Evolutionary conservation across 2,329 filamentous ascomycete genomes (phyloP).

Genomic region (Ophiostoma angusticollis): DNA sequence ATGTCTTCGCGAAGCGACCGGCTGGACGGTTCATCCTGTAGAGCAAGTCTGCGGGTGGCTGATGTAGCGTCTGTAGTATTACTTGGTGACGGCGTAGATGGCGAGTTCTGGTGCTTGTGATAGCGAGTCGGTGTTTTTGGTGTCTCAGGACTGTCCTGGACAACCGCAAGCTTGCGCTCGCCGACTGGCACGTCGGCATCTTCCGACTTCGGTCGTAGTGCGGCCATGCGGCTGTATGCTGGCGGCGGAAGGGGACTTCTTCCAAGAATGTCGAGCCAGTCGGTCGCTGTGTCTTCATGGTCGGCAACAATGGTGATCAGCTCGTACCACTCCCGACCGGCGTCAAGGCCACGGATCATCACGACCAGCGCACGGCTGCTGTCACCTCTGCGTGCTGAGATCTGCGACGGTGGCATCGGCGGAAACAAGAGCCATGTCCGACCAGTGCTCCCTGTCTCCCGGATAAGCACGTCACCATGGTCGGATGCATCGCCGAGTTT

Average conservation of each 20-base stretch:
- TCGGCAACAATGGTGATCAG: constrained; percentile 65
- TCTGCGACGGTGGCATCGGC: constrained; percentile 58
- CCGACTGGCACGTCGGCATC: constrained; percentile 26
- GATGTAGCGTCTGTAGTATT: too few species aligned
- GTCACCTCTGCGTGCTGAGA: constrained; percentile 72
- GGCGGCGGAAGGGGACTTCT: constrained; percentile 29
- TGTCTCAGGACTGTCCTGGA: constrained; percentile 5
- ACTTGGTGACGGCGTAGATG: not conserved
- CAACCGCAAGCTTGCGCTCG: constrained; percentile 21
- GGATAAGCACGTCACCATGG: constrained; percentile 77
- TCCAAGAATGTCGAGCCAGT: constrained; percentile 77
- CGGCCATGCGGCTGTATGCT: constrained; percentile 7
- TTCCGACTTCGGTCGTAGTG: constrained; percentile 13
- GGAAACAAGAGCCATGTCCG: constrained; percentile 77
- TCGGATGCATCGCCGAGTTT: constrained; percentile 54
- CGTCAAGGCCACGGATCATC: constrained; percentile 58
- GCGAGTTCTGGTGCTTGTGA: constrained; percentile 18
- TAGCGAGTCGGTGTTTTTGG: constrained; percentile 18
- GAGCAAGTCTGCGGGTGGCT: not conserved
- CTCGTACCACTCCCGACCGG: constrained; percentile 67
- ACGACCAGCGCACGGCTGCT: constrained; percentile 59
- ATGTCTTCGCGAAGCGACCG: constrained; percentile 25
- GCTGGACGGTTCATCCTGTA: constrained; percentile 15
- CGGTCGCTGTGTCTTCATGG: constrained; percentile 61
- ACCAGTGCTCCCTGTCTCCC: constrained; percentile 63